Base-by-base conservation (phyloP, 352 stramenopile genomes). In the Globisporangium camurandrum region DNA sequence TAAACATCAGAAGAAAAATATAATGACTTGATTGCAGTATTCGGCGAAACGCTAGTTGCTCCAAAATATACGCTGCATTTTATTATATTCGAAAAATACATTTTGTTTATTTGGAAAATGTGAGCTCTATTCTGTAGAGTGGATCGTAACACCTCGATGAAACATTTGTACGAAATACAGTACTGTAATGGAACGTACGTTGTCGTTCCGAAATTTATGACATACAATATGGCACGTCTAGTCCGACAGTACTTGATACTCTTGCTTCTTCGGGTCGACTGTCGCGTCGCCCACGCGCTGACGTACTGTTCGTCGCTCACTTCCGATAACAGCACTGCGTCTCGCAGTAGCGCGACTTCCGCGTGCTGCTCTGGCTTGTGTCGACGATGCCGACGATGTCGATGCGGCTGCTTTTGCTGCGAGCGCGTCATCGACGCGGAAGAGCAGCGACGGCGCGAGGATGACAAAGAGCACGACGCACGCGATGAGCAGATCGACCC, bases 401-500 rank as follows among this genome's bases (percentile, higher is more conserved):
- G 4, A 16, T n/a, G 33, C 5, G 16, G 36, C n/a, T 17, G 5
- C 11, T 17, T 23, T 7, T 17, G 14, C 17, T 2, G 36, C n/a
- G 36, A 41, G 11, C 16, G 36, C 36, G 36, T 11, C n/a, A 26
- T 41, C 36, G 2, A 69, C 59, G 22, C 64, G 65, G 65, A 87
- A 89, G 33, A 81, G 64, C 59, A 71, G 71, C 10, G 75, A 66
- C 4, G 78, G 75, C 50, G 66, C 72, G 49, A 89, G 64, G 46
- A 89, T 69, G 47, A 86, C 64, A 53, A 86, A 69, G 56, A 87
- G 66, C 47, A 84, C 71, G 34, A 73, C 36, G 52, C 70, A 75
- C 22, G 72, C 77, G 26, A 89, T 59, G 16, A 76, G 30, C 20
- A 89, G 63, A 49, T 87, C 75, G 12, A 57, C 41, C 69, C 72